Evolutionary conservation across 2,329 filamentous ascomycete species (phyloP), one percentile per base, ranked within the genome.

Genomic region (Neobulgaria alba): DNA sequence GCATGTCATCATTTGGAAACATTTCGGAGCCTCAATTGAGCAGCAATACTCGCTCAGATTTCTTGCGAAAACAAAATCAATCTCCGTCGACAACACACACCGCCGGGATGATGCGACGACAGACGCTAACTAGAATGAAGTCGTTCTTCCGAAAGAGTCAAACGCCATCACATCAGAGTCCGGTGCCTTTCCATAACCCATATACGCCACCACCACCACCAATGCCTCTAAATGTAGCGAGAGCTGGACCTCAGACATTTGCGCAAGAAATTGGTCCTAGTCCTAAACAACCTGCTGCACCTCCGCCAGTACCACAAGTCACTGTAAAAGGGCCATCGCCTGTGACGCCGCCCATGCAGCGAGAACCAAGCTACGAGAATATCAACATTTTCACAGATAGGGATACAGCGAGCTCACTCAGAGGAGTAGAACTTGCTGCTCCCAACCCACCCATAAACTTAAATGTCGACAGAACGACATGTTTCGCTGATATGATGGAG

Each of bases 311-410:
- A 7, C 7, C 7, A 26, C 19, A 36, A 30, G 16, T n/a, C 16
- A 40, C 18, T 10, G n/a, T n/a, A n/a, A n/a, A n/a, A n/a, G n/a
- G n/a, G n/a, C n/a, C n/a, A n/a, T n/a, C n/a, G n/a, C 42, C 45
- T n/a, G 48, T 54, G 29, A 64, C 61, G 21, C 64, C 62, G 14
- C 51, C 56, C 30, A 42, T 65, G 37, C 58, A 63, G 33, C 59
- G 64, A n/a, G 64, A 69, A 46, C 62, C 63, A 3, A 70, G 65
- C 50, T 65, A 60, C 38, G 66, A 71, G 54, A 68, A 66, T 57
- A 74, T 75, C 55, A 68, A 71, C 46, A 62, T 76, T 7, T 74
- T 72, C 42, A 68, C 68, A 1, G 71, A 73, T 48, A 65, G 67
- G 15, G 57, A 60, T 36, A 68, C 64, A 1, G 62, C 68, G 17